phyloP scores from a whole-genome alignment of 176 grass and related monocot genomes.

The Thalia dealbata region DNA sequence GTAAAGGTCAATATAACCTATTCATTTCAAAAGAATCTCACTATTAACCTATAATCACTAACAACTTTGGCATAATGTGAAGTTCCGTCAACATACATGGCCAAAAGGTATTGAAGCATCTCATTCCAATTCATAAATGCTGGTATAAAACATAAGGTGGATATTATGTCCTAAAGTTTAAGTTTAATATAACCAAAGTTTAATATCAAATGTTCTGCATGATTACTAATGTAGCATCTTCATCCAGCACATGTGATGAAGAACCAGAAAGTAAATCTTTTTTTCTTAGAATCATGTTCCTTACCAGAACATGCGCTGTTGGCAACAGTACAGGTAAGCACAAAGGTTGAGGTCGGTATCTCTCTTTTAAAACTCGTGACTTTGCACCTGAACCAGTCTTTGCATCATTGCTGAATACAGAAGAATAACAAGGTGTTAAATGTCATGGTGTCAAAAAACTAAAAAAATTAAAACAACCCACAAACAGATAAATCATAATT shows the following conservation, averaged over 20 bases:
- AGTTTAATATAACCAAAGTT: background rate
- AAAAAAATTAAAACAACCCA: background rate
- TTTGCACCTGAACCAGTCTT: slow-evolving; percentile 48
- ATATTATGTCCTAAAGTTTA: background rate
- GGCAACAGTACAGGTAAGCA: slow-evolving; percentile 76
- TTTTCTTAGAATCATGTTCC: slow-evolving; percentile 15
- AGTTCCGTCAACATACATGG: background rate
- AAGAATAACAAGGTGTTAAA: slow-evolving; percentile 24
- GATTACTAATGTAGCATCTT: background rate
- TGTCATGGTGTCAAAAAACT: slow-evolving; percentile 10
- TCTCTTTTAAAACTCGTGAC: slow-evolving; percentile 53
- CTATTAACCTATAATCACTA: background rate
- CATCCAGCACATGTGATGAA: background rate
- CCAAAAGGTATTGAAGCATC: background rate
- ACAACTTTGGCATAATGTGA: background rate
- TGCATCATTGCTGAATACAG: slow-evolving; percentile 34
- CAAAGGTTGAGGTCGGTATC: slow-evolving; percentile 78
- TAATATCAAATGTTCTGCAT: background rate
- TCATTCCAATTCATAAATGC: background rate
- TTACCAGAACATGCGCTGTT: slow-evolving; percentile 82
- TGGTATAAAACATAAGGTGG: background rate
- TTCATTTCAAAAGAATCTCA: too few relatives aligned
- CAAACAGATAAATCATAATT: background rate
- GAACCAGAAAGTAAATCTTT: background rate
- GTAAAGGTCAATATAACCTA: background rate